Percentiles rank a stretch among this genome's conserved stretches.
These are phyloP conservation scores for Phytopythium boreale DNA, from an alignment of 352 stramenopile genomes.

Conservation along the genomic window DNA sequence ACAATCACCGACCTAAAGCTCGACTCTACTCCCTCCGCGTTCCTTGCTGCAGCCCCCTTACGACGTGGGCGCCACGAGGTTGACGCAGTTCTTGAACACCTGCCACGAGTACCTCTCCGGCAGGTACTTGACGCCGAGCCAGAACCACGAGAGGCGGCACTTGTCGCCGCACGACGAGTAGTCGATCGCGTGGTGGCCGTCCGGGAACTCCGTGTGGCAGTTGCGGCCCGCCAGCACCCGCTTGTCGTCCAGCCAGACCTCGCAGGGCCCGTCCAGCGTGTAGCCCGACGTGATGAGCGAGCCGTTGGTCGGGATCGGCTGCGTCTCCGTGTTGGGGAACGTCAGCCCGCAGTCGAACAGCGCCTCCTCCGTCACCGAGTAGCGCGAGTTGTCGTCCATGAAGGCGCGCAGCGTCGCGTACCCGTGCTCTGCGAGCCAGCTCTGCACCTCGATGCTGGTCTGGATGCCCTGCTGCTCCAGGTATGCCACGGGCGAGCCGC, in stretches of 20 bases:
- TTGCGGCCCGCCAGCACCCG: slow-evolving; percentile 36
- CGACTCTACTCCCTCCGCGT: no score
- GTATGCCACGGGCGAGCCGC: slow-evolving; percentile 38
- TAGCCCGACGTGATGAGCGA: slow-evolving; percentile 48
- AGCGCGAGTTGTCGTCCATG: slow-evolving; percentile 51
- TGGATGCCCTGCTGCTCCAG: slow-evolving; percentile 48
- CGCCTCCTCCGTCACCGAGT: slow-evolving; percentile 44
- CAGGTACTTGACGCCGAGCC: slow-evolving; percentile 50
- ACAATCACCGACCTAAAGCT: no score
- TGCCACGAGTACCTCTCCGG: slow-evolving; percentile 56
- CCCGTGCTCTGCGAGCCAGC: slow-evolving; percentile 32
- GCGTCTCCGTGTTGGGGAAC: slow-evolving; percentile 32
- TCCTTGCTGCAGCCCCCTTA: background rate
- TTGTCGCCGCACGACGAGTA: slow-evolving; percentile 41
- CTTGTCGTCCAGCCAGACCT: slow-evolving; percentile 56
- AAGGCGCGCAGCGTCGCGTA: slow-evolving; percentile 46
- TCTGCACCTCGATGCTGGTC: slow-evolving; percentile 41
- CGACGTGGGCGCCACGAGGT: slow-evolving; percentile 7
- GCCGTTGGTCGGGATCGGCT: slow-evolving; percentile 42
- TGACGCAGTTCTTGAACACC: slow-evolving; percentile 62
- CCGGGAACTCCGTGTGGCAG: slow-evolving; percentile 37
- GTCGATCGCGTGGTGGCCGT: slow-evolving; percentile 37
- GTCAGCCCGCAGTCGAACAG: slow-evolving; percentile 57
- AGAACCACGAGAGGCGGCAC: slow-evolving; percentile 53
- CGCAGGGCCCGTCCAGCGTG: slow-evolving; percentile 55